Evolutionary conservation across 2,329 filamentous ascomycete species (phyloP).

Genomic region (Cryphonectria radicalis): DNA sequence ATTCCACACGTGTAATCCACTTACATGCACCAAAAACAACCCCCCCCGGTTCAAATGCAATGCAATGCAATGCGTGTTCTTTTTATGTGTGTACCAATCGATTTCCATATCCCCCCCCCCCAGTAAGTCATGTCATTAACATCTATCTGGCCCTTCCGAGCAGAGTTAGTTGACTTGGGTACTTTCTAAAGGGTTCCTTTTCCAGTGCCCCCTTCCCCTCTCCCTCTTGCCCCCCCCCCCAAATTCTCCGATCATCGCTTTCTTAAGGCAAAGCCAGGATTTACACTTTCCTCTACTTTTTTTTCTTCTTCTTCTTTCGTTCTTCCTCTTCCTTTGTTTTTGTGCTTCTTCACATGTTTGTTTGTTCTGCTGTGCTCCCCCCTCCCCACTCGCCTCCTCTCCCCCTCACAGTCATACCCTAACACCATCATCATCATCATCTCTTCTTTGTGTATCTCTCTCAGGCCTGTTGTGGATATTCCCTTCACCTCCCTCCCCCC

Average conservation of each 20-base stretch:
- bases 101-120: background rate
- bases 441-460: too few species aligned
- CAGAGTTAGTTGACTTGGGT: background rate
- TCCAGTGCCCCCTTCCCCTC: background rate
- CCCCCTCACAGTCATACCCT: background rate
- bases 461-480: background rate
- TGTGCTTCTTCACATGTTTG: background rate
- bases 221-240: too few species aligned
- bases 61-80: background rate
- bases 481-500: background rate
- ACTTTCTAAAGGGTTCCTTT: background rate
- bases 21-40: background rate
- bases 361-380: background rate
- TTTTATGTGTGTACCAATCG: background rate
- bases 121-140: background rate
- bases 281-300: background rate
- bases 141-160: background rate
- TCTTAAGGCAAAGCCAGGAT: background rate
- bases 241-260: background rate
- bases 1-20: background rate
- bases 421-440: too few species aligned
- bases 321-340: background rate
- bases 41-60: too few species aligned
- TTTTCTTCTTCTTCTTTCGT: too few species aligned
- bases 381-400: too few species aligned